phyloP scores from a whole-genome alignment of 768 basidiomycete species.

The Naematelia encephala region DNA sequence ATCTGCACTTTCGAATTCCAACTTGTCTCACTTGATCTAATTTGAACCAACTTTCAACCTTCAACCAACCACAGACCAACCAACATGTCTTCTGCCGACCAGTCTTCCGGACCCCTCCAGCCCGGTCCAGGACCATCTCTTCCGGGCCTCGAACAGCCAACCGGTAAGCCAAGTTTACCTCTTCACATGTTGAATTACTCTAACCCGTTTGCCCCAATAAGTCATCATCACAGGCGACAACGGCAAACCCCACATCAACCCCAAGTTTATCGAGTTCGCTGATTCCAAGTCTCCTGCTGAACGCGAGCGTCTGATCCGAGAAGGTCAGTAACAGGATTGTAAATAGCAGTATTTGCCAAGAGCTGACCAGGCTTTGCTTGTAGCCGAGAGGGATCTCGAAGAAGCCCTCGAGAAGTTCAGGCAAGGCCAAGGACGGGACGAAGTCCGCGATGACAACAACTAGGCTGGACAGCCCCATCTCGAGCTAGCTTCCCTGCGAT shows the following conservation, averaged over 20 bases:
- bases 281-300: neutral
- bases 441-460: neutral
- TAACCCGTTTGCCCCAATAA: neutral
- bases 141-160: too few species aligned
- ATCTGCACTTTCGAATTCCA: neutral
- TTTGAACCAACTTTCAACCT: neutral
- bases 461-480: neutral
- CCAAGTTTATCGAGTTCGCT: neutral
- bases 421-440: neutral
- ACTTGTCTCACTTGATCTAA: neutral
- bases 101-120: neutral
- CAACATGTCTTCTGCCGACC: neutral
- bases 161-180: too few species aligned
- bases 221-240: neutral
- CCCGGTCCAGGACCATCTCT: neutral
- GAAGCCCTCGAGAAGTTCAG: neutral
- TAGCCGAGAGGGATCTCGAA: neutral
- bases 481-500: neutral
- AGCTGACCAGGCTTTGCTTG: neutral
- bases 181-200: neutral
- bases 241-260: neutral
- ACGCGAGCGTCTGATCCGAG: neutral
- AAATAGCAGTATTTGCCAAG: too few species aligned
- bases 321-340: too few species aligned
- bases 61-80: neutral